Conservation (phyloP, 345 rosid species). For the Laguncularia racemosa region DNA sequence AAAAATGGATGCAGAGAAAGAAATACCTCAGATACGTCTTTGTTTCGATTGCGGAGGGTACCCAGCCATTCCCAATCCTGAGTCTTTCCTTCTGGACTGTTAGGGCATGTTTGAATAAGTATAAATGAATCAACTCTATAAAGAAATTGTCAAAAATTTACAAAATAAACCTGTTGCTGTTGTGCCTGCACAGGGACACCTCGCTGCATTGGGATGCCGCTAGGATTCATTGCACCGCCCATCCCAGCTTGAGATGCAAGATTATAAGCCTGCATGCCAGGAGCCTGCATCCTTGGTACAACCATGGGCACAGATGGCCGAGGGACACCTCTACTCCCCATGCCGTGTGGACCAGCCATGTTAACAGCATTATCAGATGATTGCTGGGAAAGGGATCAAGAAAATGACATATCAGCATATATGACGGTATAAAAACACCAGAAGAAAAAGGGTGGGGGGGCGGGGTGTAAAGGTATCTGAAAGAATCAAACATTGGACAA, state of each 20-base stretch:
- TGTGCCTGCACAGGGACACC: conserved; percentile 61
- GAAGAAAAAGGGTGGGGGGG: no score
- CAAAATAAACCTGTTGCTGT: conserved; percentile 35
- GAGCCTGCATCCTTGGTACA: conserved; percentile 80
- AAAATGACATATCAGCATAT: neutral
- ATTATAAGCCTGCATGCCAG: conserved; percentile 63
- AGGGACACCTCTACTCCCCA: conserved; percentile 56
- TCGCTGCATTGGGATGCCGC: conserved; percentile 64
- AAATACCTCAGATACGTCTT: conserved; percentile 50
- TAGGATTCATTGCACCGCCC: conserved; percentile 72
- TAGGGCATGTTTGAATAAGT: conserved; percentile 9
- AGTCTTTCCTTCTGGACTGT: conserved; percentile 80
- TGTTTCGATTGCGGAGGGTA: conserved; percentile 84
- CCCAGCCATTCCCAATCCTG: conserved; percentile 73
- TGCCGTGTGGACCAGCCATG: conserved; percentile 52
- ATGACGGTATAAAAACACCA: neutral
- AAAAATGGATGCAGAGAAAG: neutral
- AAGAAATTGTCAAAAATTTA: neutral
- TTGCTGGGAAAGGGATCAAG: conserved; percentile 2
- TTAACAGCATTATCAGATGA: conserved; percentile 52
- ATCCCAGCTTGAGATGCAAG: conserved; percentile 53
- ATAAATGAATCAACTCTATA: neutral
- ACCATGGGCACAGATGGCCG: conserved; percentile 51
- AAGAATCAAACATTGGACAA: no score
- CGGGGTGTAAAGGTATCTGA: no score